Base-by-base conservation (phyloP, 495 filamentous ascomycete genomes). In the Podospora pseudocomata region DNA sequence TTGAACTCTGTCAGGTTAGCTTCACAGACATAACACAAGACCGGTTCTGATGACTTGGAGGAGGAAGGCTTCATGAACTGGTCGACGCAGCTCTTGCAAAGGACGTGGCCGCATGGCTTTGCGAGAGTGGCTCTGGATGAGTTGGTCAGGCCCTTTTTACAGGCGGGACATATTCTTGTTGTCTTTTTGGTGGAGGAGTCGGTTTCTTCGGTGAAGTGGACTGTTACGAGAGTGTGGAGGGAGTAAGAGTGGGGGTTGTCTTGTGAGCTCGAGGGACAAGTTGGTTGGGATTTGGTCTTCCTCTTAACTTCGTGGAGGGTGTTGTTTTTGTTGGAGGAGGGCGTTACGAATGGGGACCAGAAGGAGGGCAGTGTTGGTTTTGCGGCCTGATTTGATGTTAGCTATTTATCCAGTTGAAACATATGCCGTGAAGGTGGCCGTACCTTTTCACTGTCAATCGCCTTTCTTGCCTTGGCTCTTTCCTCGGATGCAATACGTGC, bases 91-190 rank as follows among this genome's bases (percentile, higher is more conserved):
- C 88, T 92, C 68, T 91, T 89, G 79, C 95, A 99, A 6, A 97
- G 82, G 3, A 98, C 92, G 73, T 99, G 95, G 0, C 95, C 95
- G 74, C 95, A 99, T 0, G 94, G 93, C 78, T 93, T 95, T 2
- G 93, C 91, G 13, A 99, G 81, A 78, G 91, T 88, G 9, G 93
- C 94, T 75, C 92, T 93, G 18, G 91, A 88, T 5, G 89, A 85
- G 76, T 98, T 98, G 70, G 84, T 89, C 28, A 99, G 81, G 0
- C 80, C 88, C 81, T 94, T 97, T 72, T 91, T 90, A 80, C 95
- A 99, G 63, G 90, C 90, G 0, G 95, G 95, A 79, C 95, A 99
- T 65, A 92, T 86, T 32, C 90, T 83, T 54, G 84, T 82, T 9
- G 81, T 70, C 9, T 81, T 76, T 28, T 83, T 84, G 3, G 82